A percentile compares a stretch with the other conserved stretches of the same genome.
Evolutionary conservation across 805 yeast genomes (phyloP).

Genomic region (Starmerella tilneyi): DNA sequence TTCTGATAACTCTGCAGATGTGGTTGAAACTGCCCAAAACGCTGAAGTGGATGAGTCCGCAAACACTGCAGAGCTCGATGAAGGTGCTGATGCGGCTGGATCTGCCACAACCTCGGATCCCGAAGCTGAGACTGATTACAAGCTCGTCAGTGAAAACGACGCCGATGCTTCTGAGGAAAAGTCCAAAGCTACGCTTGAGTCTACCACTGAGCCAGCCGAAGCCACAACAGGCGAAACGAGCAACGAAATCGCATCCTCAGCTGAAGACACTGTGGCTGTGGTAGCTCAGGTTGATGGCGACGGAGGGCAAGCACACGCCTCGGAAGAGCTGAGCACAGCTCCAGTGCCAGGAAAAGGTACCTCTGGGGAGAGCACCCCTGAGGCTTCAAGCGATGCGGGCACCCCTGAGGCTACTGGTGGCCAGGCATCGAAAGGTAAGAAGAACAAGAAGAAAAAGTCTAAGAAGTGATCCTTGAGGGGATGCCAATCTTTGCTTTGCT

Average conservation of each 20-base stretch:
- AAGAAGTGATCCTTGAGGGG: too few relatives aligned
- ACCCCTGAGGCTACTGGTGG: constrained; percentile 10
- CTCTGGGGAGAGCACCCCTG: background rate
- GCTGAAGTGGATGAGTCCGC: background rate
- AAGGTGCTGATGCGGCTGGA: background rate
- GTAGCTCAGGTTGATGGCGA: too few relatives aligned
- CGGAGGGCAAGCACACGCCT: too few relatives aligned
- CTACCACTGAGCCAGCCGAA: background rate
- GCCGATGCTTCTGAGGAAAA: background rate
- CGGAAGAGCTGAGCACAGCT: too few relatives aligned
- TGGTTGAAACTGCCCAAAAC: too few relatives aligned
- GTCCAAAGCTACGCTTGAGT: background rate
- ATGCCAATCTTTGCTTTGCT: too few relatives aligned
- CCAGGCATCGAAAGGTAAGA: constrained; percentile 19
- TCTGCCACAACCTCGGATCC: background rate
- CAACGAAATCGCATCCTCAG: too few relatives aligned
- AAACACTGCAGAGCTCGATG: too few relatives aligned
- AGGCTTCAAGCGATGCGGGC: background rate
- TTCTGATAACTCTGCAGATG: too few relatives aligned
- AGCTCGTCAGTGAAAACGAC: background rate
- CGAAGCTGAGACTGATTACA: too few relatives aligned
- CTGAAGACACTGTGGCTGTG: background rate
- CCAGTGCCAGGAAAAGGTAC: too few relatives aligned
- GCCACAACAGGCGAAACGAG: too few relatives aligned
- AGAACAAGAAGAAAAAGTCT: constrained; percentile 21